Conservation (phyloP, 768 basidiomycete genomes). For the Calvatia gigantea region DNA sequence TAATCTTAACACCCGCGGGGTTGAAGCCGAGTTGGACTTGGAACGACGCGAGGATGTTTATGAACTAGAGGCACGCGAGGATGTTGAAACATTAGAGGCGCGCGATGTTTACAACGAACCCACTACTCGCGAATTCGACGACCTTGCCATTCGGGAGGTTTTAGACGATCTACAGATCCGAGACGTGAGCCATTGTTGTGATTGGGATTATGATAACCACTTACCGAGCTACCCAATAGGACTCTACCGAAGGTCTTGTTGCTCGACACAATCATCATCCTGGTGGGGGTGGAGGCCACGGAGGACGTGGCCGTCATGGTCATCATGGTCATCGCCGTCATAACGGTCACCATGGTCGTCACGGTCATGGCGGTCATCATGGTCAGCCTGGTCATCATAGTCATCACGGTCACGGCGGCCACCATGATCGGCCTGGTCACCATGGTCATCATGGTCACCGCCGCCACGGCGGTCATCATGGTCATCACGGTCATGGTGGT, state of each 20-base stretch:
- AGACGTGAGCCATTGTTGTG: not conserved
- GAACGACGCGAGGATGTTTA: not conserved
- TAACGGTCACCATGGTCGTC: not conserved
- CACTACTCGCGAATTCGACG: not conserved
- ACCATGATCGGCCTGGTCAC: too few species aligned
- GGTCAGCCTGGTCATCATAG: not conserved
- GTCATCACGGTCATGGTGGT: not conserved
- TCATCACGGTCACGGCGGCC: not conserved
- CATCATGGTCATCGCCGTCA: not conserved
- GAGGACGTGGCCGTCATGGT: not conserved
- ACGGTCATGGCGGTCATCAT: not conserved
- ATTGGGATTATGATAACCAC: not conserved
- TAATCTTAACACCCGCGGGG: not conserved
- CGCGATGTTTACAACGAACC: not conserved
- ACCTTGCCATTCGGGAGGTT: not conserved
- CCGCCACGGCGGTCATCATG: not conserved
- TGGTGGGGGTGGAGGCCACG: not conserved
- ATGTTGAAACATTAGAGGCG: not conserved
- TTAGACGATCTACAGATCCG: not conserved
- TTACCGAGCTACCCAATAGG: not conserved
- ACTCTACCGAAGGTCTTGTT: not conserved
- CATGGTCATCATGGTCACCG: not conserved
- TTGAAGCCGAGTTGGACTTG: not conserved
- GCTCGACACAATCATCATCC: not conserved
- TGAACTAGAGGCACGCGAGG: not conserved